Base-by-base conservation (phyloP, 2,329 filamentous ascomycete species). In the Trichoderma atrobrunneum region DNA sequence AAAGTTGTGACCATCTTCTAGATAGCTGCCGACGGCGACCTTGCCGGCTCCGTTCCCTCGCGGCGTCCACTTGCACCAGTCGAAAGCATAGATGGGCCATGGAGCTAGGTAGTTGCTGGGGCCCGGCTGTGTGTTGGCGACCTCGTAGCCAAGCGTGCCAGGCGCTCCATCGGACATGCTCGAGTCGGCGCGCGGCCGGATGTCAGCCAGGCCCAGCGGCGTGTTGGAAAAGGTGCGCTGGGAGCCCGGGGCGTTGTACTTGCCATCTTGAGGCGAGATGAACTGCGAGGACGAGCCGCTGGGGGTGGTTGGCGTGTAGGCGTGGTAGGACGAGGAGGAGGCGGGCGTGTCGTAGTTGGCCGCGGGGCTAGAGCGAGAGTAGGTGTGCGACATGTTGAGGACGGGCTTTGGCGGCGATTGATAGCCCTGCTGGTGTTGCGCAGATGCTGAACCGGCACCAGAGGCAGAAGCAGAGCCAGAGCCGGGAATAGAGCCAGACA, bases 21-120 rank as follows among this genome's bases (percentile, higher is more conserved):
- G 85, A 80, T 98, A 98, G 84, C 96, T 99, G 73, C 95, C 96
- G 51, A 99, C 87, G 14, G 96, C 96, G 77, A 99, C 88, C 82
- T 98, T 98, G 51, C 96, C 96, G 4, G 93, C 94, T 74, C 93
- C 91, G 76, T 91, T 91, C 77, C 83, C 90, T 78, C 94, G 90
- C 3, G 95, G 91, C 18, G 93, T 90, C 95, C 96, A 99, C 83
- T 99, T 99, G 85, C 96, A 99, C 96, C 96, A 99, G 84, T 99
- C 96, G 78, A 97, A 95, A 14, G 96, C 95, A 81, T 98, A 99
- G 70, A 97, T 91, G 16, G 94, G 92, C 94, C 96, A 99, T 0
- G 95, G 95, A 5, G 95, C 94, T 74, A 97, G 84, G 79, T 98
- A 97, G 80, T 95, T 98, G 85, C 94, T 97, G 74, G 95, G 97